Percentiles rank a stretch among this genome's conserved stretches.
These are phyloP conservation scores for Schwanniomyces yamadae DNA, from an alignment of 805 yeast genomes.

Conservation along the genomic window DNA sequence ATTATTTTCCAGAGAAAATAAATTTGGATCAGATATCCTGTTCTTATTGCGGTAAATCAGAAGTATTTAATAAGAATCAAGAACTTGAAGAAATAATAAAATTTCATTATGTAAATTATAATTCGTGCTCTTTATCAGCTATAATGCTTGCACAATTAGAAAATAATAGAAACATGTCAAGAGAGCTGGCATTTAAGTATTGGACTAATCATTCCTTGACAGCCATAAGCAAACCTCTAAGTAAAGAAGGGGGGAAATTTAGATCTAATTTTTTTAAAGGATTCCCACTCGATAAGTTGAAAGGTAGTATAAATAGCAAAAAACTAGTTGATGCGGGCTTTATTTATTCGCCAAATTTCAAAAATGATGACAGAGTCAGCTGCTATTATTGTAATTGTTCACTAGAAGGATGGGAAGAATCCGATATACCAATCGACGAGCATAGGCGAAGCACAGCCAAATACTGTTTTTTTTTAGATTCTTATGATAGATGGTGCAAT, in stretches of 20 bases:
- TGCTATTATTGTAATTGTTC: slow-evolving; percentile 27
- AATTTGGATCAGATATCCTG: slow-evolving; percentile 56
- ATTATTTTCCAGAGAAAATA: slow-evolving; percentile 50
- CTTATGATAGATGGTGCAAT: too few species aligned
- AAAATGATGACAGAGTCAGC: slow-evolving; percentile 33
- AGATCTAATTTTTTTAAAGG: slow-evolving; percentile 39
- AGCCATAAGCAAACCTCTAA: slow-evolving; percentile 33
- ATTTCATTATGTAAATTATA: slow-evolving; percentile 7
- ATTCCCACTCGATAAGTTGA: slow-evolving; percentile 48
- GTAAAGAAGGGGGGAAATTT: slow-evolving; percentile 25
- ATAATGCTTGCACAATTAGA: slow-evolving; percentile 10
- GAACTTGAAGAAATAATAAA: slow-evolving; percentile 1
- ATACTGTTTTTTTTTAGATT: slow-evolving; percentile 29
- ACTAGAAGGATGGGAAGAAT: slow-evolving; percentile 53
- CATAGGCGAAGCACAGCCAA: slow-evolving; percentile 36
- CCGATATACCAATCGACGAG: slow-evolving; percentile 61
- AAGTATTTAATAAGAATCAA: slow-evolving; percentile 16
- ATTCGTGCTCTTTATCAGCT: slow-evolving; percentile 15
- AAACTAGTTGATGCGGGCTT: slow-evolving; percentile 47
- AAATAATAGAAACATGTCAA: slow-evolving; percentile 1
- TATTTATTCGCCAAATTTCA: slow-evolving; percentile 30
- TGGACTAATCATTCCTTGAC: slow-evolving; percentile 17
- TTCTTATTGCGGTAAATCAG: slow-evolving; percentile 49
- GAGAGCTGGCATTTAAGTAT: slow-evolving; percentile 3
- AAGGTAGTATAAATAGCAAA: slow-evolving; percentile 39